phyloP scores from a whole-genome alignment of 441 rosid species.

The Gossypium davidsonii region DNA sequence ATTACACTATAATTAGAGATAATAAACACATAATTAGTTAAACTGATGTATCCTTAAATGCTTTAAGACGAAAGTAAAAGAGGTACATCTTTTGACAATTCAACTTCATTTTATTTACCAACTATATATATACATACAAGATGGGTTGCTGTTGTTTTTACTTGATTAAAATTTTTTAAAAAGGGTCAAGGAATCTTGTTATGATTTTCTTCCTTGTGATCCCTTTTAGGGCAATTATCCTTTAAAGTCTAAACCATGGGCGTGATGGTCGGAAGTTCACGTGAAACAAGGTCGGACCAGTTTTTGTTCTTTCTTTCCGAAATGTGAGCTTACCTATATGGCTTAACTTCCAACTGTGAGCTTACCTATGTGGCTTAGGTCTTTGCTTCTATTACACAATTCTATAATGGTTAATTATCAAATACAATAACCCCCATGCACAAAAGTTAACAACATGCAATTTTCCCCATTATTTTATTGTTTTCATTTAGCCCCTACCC shows the following conservation, averaged over 20 bases:
- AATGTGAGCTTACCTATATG: no score
- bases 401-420: background rate
- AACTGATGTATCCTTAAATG: background rate
- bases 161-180: background rate
- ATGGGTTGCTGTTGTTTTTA: no score
- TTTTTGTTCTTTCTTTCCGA: background rate
- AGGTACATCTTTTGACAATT: background rate
- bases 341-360: slow-evolving; percentile 1
- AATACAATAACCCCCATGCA: slow-evolving; percentile 15
- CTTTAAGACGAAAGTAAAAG: background rate
- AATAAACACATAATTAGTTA: background rate
- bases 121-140: background rate
- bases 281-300: slow-evolving; percentile 35
- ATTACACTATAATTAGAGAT: background rate
- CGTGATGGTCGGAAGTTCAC: slow-evolving; percentile 61
- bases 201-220: slow-evolving; percentile 12
- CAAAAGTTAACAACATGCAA: background rate
- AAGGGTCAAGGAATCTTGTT: slow-evolving; percentile 23
- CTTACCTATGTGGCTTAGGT: background rate
- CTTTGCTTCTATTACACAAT: slow-evolving; percentile 6
- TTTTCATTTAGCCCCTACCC: background rate
- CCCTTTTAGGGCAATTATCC: slow-evolving; percentile 1
- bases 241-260: slow-evolving; percentile 29
- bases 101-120: background rate
- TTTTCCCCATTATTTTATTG: background rate